Base-by-base conservation (phyloP, 2,329 filamentous ascomycete species). In the Cytospora mali region DNA sequence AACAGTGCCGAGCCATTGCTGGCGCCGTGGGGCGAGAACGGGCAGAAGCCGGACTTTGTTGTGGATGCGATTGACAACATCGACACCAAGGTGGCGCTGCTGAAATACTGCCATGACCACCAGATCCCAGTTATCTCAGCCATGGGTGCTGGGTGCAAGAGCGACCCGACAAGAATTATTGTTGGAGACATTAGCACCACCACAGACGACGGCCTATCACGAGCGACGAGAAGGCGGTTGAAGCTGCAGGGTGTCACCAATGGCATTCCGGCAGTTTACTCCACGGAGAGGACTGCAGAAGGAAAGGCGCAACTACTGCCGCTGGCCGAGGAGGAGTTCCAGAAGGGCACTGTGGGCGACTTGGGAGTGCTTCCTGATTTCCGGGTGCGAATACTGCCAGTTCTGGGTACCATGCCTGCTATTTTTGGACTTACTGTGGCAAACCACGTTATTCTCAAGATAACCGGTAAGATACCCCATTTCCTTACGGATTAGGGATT, bases 1-100 rank as follows among this genome's bases (percentile, higher is more conserved):
- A 75, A 80, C 18, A 87, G 81, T 11, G 93, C 93, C 0, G 83
- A 84, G 7, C 73, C 77, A 13, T 79, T 97, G 66, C 79, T 99
- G 49, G 85, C 79, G 0, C 80, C 85, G 0, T 93, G 92, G 88
- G 76, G 79, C 29, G 79, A 78, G 49, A 80, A 76, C 6, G 86
- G 80, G 18, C 84, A 83, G 72, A 82, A 82, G 69, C 93, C 93
- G 1, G 89, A 94, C 70, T 99, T 89, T 71, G 87, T 99, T n/a
- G 86, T 99, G 39, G 95, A 99, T 76, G 96, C 94, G 25, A 99
- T 99, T 68, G 95, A 99, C 76, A 98, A 99, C 73, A 98, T 99
- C 66, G 92, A 97, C 57, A 96, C 92, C 59, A 99, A 99, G 78
- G 94, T 99, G 3, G 90, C 89, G 21, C 79, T 99, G 60, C 81